Evolutionary conservation across 495 filamentous ascomycete genomes (phyloP).

Genomic region (Penicillium lividum): DNA sequence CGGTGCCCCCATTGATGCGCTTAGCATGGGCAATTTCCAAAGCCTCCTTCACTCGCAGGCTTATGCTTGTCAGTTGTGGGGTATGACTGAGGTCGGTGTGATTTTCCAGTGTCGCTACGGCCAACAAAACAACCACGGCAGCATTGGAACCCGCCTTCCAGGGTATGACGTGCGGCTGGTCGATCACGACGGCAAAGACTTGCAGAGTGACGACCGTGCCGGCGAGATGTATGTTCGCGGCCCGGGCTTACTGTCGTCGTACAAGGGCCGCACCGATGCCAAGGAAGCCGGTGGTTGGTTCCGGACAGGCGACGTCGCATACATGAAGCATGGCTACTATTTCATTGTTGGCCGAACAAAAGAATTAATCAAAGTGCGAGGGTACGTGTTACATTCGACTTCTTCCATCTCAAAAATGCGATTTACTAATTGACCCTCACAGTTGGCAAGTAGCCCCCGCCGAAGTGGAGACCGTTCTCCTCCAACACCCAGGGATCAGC

Average conservation of each 20-base stretch:
- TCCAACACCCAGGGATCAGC: slow-evolving; percentile 64
- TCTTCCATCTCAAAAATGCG: neutral
- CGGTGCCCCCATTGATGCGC: slow-evolving; percentile 48
- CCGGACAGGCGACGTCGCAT: slow-evolving; percentile 74
- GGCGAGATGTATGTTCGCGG: slow-evolving; percentile 58
- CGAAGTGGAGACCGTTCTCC: slow-evolving; percentile 77
- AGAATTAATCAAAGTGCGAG: slow-evolving; percentile 70
- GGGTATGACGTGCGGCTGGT: slow-evolving; percentile 59
- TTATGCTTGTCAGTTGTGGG: slow-evolving; percentile 35
- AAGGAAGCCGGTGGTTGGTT: slow-evolving; percentile 67
- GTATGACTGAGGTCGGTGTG: slow-evolving; percentile 54
- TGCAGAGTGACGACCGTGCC: slow-evolving; percentile 46
- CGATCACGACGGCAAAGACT: slow-evolving; percentile 51
- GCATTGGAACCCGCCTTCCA: slow-evolving; percentile 73
- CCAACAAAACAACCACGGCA: slow-evolving; percentile 36
- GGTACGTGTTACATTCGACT: slow-evolving; percentile 21
- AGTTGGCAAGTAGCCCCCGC: slow-evolving; percentile 80
- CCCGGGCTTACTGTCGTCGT: slow-evolving; percentile 34
- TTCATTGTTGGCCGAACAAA: slow-evolving; percentile 79
- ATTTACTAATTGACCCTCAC: slow-evolving; percentile 4
- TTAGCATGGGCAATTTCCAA: slow-evolving; percentile 41
- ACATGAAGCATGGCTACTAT: slow-evolving; percentile 57
- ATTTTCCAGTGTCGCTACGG: slow-evolving; percentile 53
- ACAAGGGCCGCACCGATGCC: slow-evolving; percentile 42
- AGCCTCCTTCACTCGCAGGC: slow-evolving; percentile 43